Conservation (phyloP, 139 green algal genomes). For the Edaphochlamys debaryana region DNA sequence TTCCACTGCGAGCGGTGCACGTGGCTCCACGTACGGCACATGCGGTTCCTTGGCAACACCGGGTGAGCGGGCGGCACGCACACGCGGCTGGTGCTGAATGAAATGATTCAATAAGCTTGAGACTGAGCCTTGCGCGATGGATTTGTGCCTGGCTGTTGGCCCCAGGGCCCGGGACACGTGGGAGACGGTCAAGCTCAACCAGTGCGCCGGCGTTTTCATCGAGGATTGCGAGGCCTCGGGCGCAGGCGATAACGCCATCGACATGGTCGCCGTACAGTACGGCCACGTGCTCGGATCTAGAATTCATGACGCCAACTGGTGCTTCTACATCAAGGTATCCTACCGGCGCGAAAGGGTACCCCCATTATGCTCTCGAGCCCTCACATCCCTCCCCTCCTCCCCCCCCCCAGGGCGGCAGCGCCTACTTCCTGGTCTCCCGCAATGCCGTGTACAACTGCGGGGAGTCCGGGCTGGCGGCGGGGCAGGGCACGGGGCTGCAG, state of each 20-base stretch:
- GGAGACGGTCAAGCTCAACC: constrained; percentile 45
- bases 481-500: constrained; percentile 16
- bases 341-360: too few relatives aligned
- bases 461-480: background rate
- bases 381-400: too few relatives aligned
- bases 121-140: too few relatives aligned
- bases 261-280: constrained; percentile 50
- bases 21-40: background rate
- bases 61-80: too few relatives aligned
- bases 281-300: constrained; percentile 28
- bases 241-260: constrained; percentile 9
- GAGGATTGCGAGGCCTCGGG: constrained; percentile 31
- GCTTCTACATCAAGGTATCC: constrained; percentile 26
- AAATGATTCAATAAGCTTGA: too few relatives aligned
- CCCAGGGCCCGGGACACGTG: background rate
- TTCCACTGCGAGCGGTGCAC: constrained; percentile 19
- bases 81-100: too few relatives aligned
- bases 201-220: constrained; percentile 36
- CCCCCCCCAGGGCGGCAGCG: constrained; percentile 31
- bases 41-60: background rate
- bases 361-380: too few relatives aligned
- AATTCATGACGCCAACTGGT: constrained; percentile 43
- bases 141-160: too few relatives aligned
- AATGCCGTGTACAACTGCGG: constrained; percentile 22
- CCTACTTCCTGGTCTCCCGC: constrained; percentile 11